phyloP scores from a whole-genome alignment of 2,329 filamentous ascomycete species.

The Rhynchosporium graminicola region DNA sequence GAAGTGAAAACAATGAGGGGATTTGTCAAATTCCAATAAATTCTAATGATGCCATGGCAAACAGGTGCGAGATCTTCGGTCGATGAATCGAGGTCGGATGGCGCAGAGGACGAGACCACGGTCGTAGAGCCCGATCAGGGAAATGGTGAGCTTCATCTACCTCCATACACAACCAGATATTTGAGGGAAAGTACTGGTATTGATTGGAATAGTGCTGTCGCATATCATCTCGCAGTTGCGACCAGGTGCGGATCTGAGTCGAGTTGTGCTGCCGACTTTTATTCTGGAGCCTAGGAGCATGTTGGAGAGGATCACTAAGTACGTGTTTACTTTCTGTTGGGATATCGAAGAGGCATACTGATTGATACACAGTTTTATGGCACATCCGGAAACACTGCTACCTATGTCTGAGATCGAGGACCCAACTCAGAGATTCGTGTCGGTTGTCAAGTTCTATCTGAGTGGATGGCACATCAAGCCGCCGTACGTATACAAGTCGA shows the following conservation, averaged over 20 bases:
- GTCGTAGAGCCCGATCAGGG: conserved; percentile 90
- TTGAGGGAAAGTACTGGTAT: neutral
- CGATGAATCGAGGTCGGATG: conserved; percentile 40
- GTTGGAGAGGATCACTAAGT: conserved; percentile 99
- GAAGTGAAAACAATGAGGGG: neutral
- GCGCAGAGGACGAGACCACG: conserved; percentile 70
- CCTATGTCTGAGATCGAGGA: conserved; percentile 87
- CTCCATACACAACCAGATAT: neutral
- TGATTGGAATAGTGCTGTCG: conserved; percentile 69
- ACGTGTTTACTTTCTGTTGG: conserved; percentile 41
- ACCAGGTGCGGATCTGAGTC: conserved; percentile 90
- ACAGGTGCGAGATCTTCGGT: conserved; percentile 46
- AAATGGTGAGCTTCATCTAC: conserved; percentile 66
- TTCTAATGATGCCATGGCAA: conserved; percentile 16
- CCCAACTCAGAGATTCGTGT: conserved; percentile 84
- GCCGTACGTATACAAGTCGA: conserved; percentile 61
- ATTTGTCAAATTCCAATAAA: too few species aligned
- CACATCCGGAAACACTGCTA: conserved; percentile 92
- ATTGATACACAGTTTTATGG: conserved; percentile 81
- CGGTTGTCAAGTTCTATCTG: conserved; percentile 96
- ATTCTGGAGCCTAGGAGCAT: conserved; percentile 97
- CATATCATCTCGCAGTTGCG: conserved; percentile 98
- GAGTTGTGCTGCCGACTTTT: conserved; percentile 93
- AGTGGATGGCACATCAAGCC: conserved; percentile 99
- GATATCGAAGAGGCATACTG: conserved; percentile 25